phyloP scores from a whole-genome alignment of 179 eudicot genomes.

The Corrigiola litoralis region DNA sequence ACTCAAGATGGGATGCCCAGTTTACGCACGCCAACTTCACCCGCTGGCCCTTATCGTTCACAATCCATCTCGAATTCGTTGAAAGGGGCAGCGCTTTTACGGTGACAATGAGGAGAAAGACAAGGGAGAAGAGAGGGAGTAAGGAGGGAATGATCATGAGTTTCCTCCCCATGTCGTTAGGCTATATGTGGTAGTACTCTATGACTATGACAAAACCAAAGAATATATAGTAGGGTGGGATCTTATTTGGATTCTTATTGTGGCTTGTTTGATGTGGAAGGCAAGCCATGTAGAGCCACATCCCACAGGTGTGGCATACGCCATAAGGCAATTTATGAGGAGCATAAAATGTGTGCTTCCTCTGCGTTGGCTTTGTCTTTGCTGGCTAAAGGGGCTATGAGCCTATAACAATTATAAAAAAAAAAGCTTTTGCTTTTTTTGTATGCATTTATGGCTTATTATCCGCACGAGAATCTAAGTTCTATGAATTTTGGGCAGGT shows the following conservation, averaged over 20 bases:
- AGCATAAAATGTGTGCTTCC: too few species aligned
- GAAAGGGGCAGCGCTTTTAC: conserved; percentile 38
- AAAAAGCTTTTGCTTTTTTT: too few species aligned
- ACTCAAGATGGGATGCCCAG: conserved; percentile 77
- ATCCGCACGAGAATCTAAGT: too few species aligned
- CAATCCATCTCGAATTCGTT: conserved; percentile 77
- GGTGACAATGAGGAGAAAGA: neutral
- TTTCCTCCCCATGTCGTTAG: conserved; percentile 8
- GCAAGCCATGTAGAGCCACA: conserved; percentile 14
- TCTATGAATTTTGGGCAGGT: too few species aligned
- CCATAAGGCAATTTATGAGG: too few species aligned
- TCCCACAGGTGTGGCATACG: conserved; percentile 1
- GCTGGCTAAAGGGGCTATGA: too few species aligned
- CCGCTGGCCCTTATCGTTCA: conserved; percentile 54
- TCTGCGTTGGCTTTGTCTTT: too few species aligned
- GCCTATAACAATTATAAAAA: too few species aligned
- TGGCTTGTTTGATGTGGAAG: conserved; percentile 18
- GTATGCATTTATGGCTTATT: too few species aligned
- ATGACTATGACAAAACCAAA: neutral
- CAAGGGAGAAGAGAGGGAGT: conserved; percentile 11
- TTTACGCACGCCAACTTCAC: conserved; percentile 82
- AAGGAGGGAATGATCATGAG: neutral
- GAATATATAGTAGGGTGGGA: neutral
- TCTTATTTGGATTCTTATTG: neutral
- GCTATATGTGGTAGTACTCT: neutral